A percentile compares a stretch with the other conserved stretches of the same genome.
These are phyloP conservation scores for Saccharomycopsis capsularis DNA, from an alignment of 805 yeast genomes.

Conservation along the genomic window DNA sequence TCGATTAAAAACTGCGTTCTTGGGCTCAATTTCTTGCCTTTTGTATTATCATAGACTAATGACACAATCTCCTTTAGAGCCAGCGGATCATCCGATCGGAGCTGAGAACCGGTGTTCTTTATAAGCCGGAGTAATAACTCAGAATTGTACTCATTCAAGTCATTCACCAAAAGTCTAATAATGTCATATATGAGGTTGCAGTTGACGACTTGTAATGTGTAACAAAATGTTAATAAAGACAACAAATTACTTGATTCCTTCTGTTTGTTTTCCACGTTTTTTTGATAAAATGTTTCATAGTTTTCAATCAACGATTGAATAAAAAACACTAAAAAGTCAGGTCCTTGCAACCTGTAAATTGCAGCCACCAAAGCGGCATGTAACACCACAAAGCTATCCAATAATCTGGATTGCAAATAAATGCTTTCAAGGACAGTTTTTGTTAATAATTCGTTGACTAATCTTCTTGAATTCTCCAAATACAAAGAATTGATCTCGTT, in stretches of 20 bases:
- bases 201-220: conserved; percentile 69
- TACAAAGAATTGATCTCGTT: conserved; percentile 61
- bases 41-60: conserved; percentile 42
- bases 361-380: conserved; percentile 76
- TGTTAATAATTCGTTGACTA: conserved; percentile 68
- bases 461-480: conserved; percentile 62
- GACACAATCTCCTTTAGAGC: conserved; percentile 75
- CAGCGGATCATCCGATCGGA: conserved; percentile 84
- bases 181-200: conserved; percentile 74
- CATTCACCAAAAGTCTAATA: conserved; percentile 44
- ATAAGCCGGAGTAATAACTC: conserved; percentile 70
- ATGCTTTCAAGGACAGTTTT: conserved; percentile 58
- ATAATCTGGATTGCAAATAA: conserved; percentile 47
- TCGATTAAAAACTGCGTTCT: conserved; percentile 82
- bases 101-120: conserved; percentile 70
- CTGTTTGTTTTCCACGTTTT: conserved; percentile 28
- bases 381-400: conserved; percentile 72
- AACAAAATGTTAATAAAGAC: conserved; percentile 69
- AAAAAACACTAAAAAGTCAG: conserved; percentile 83
- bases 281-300: conserved; percentile 40
- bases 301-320: conserved; percentile 74
- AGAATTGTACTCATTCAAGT: conserved; percentile 63
- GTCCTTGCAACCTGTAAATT: conserved; percentile 70
- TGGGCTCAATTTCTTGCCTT: conserved; percentile 37
- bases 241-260: conserved; percentile 58